Base-by-base conservation (phyloP, 1,139 yeast genomes). In the Groenewaldozyma auringiensis region DNA sequence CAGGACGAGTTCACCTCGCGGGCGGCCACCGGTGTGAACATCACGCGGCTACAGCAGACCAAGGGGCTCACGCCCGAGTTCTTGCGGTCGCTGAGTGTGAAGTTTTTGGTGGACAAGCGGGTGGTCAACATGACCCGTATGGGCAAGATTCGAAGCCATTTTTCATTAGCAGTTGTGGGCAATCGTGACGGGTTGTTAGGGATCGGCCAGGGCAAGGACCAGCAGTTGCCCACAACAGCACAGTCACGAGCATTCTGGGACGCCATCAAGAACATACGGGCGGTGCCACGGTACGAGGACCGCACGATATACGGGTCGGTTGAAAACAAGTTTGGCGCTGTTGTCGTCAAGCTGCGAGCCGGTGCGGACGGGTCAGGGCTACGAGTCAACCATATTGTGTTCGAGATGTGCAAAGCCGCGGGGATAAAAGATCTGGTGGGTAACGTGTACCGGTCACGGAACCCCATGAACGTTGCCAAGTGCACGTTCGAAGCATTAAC, bases 311-410 rank as follows among this genome's bases (percentile, higher is more conserved):
- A 81, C 60, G 96, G 96, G 48, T 82, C 84, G 53, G 74, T 92
- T 48, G 83, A 83, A 54, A 75, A 81, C 68, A 87, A 89, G 62
- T 87, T 71, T 67, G 96, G 88, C 60, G 94, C 96, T 31, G 94
- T 89, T 44, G 78, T 82, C 58, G 72, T 92, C 55, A 79, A 81
- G 58, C 70, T 92, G 56, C 78, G 89, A 60, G 79, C 95, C 2
- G 92, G 96, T 1, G 94, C 96, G 35, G 82, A 95, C 2, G 97
- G 97, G 55, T 85, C 86, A 54, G 99, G 99, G 31, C 75, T 92
- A 50, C 77, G 97, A 60, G 96, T 89, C 43, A 89, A 89, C 68
- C 94, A 87, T 57, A 79, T 83, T 64, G 82, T 92, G 54, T 87
- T 83, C 60, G 96, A 89, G 68, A 80, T 94, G 50, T 92, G 97